These are phyloP conservation scores for Jamesozyma rosinii DNA, from an alignment of 805 yeast genomes.

Conservation along the genomic window DNA sequence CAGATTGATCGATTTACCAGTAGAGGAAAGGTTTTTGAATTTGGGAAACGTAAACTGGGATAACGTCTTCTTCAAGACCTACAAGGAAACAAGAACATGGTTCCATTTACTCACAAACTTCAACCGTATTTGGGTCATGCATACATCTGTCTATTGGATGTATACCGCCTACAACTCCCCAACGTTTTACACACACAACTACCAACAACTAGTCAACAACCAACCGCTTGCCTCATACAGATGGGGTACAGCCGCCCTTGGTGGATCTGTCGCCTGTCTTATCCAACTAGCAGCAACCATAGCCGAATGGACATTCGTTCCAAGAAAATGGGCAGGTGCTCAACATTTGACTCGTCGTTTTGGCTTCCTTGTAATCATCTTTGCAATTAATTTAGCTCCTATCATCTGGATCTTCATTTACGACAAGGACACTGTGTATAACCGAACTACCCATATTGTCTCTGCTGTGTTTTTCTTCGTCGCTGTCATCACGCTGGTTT, in stretches of 20 bases:
- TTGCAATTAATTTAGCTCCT: constrained; percentile 72
- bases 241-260: constrained; percentile 90
- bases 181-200: constrained; percentile 77
- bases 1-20: constrained; percentile 79
- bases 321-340: constrained; percentile 98
- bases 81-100: constrained; percentile 94
- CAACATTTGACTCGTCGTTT: constrained; percentile 88
- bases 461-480: constrained; percentile 83
- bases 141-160: constrained; percentile 86
- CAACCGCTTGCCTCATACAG: constrained; percentile 77
- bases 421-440: constrained; percentile 55
- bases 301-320: constrained; percentile 92
- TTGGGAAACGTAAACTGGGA: constrained; percentile 90
- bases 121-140: constrained; percentile 96
- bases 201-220: constrained; percentile 72
- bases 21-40: constrained; percentile 76
- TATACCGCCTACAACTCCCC: constrained; percentile 89
- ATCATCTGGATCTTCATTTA: constrained; percentile 75
- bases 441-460: constrained; percentile 65
- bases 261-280: constrained; percentile 76
- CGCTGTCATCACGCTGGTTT: constrained; percentile 71
- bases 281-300: constrained; percentile 83
- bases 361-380: constrained; percentile 55
- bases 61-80: constrained; percentile 88
- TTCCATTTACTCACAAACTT: constrained; percentile 88